A percentile compares a stretch with the other conserved stretches of the same genome.
Evolutionary conservation across 73 alveolate species (phyloP).

Genomic region (Uronychia binucleata): DNA sequence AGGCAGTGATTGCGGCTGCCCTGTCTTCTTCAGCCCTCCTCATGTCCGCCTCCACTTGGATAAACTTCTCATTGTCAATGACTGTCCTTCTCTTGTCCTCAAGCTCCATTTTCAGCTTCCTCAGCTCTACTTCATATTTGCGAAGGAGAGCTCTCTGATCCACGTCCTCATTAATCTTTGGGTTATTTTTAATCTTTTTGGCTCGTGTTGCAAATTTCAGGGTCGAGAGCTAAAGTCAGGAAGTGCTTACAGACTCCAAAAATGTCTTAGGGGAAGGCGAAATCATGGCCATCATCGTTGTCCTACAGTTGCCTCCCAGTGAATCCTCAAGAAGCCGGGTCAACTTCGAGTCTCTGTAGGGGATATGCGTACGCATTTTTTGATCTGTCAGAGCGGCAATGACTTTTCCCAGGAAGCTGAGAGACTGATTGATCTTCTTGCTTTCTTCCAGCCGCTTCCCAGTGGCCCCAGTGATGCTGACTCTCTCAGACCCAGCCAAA

Average conservation of each 20-base stretch:
- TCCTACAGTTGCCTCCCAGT: conserved; percentile 97
- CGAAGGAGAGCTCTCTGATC: conserved; percentile 95
- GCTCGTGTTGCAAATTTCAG: conserved; percentile 99
- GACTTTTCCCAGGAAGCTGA: conserved; percentile 99
- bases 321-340: conserved; percentile 97
- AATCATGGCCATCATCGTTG: conserved; percentile 97
- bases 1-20: conserved; percentile 94
- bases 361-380: conserved; percentile 88
- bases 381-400: conserved; percentile 98
- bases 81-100: conserved; percentile 77
- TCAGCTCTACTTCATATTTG: conserved; percentile 96
- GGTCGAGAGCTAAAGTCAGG: conserved; percentile 68
- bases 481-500: conserved; percentile 98
- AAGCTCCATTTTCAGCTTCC: conserved; percentile 92
- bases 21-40: conserved; percentile 95
- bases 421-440: conserved; percentile 97
- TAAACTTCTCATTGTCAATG: conserved; percentile 31
- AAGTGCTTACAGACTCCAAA: conserved; percentile 82
- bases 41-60: conserved; percentile 90
- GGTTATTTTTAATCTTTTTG: conserved; percentile 95
- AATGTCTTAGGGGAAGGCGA: conserved; percentile 97
- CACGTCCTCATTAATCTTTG: conserved; percentile 94
- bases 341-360: conserved; percentile 98
- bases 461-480: conserved; percentile 97
- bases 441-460: conserved; percentile 98